A percentile compares a stretch with the other conserved stretches of the same genome.
Evolutionary conservation across 768 basidiomycete species (phyloP).

Genomic region (Pluteus cervinus): DNA sequence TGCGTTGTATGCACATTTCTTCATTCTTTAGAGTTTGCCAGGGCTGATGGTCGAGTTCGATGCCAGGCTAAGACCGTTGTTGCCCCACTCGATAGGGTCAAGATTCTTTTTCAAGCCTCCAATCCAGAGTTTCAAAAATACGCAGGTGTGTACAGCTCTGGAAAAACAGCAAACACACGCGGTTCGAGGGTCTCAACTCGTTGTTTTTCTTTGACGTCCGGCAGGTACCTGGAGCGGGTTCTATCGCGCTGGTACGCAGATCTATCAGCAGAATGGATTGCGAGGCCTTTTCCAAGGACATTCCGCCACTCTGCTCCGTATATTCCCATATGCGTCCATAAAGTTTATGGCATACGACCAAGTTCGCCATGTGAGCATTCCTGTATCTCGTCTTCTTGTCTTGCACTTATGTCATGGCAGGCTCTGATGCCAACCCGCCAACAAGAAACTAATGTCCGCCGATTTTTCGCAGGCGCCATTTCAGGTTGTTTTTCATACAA

Average conservation of each 20-base stretch:
- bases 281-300: conserved; percentile 93
- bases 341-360: conserved; percentile 97
- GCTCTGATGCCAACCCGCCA: conserved; percentile 79
- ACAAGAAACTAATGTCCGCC: conserved; percentile 68
- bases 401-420: conserved; percentile 32
- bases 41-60: conserved; percentile 8
- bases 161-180: too few relatives aligned
- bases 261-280: conserved; percentile 61
- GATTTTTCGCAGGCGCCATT: conserved; percentile 83
- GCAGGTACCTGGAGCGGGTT: conserved; percentile 86
- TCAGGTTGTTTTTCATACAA: conserved; percentile 49
- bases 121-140: conserved; percentile 94
- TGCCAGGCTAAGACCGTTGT: conserved; percentile 89
- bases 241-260: conserved; percentile 66
- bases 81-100: conserved; percentile 95
- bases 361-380: conserved; percentile 57
- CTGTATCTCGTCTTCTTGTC: not conserved
- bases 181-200: not conserved
- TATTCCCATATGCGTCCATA: conserved; percentile 96
- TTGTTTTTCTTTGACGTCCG: not conserved
- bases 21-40: conserved; percentile 6
- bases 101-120: conserved; percentile 97
- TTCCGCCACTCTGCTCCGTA: conserved; percentile 87
- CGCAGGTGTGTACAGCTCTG: conserved; percentile 70
- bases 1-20: conserved; percentile 65